phyloP scores from a whole-genome alignment of 805 yeast species.

The Hanseniaspora vineae region DNA sequence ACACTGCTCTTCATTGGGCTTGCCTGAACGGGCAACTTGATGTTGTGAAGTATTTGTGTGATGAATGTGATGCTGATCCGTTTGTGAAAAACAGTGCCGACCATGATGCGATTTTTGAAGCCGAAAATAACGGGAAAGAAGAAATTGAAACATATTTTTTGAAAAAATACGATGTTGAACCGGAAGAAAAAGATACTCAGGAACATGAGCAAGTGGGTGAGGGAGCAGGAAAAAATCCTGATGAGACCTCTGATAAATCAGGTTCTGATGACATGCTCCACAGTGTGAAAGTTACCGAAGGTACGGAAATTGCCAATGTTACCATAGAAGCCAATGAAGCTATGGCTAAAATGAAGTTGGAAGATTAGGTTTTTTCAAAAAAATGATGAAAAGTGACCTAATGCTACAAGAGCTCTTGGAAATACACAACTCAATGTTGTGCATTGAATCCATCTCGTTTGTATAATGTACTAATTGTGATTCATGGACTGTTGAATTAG shows the following conservation, averaged over 20 bases:
- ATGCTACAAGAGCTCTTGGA: not conserved
- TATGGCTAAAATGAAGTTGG: conserved; percentile 19
- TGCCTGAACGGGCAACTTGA: conserved; percentile 73
- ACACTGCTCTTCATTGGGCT: conserved; percentile 96
- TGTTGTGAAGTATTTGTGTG: conserved; percentile 57
- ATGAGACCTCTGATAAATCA: conserved; percentile 2
- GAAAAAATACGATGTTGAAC: conserved; percentile 57
- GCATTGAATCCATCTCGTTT: too few relatives aligned
- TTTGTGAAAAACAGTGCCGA: conserved; percentile 59
- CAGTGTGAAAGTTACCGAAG: conserved; percentile 31
- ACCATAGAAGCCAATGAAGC: conserved; percentile 35
- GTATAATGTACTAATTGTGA: too few relatives aligned
- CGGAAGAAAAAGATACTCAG: conserved; percentile 38
- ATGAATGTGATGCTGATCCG: conserved; percentile 68
- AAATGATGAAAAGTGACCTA: too few relatives aligned
- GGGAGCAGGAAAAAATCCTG: conserved; percentile 19
- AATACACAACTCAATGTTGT: too few relatives aligned
- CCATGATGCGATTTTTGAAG: conserved; percentile 81
- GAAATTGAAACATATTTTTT: conserved; percentile 71
- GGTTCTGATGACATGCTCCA: conserved; percentile 7
- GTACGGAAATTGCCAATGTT: conserved; percentile 37
- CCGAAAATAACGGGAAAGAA: conserved; percentile 64
- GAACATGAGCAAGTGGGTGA: conserved; percentile 20
- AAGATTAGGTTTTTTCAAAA: not conserved
- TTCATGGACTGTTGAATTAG: too few relatives aligned